A percentile compares a stretch with the other conserved stretches of the same genome.
Evolutionary conservation across 768 basidiomycete genomes (phyloP).

Genomic region (Rhodosporidiobolus odoratus): DNA sequence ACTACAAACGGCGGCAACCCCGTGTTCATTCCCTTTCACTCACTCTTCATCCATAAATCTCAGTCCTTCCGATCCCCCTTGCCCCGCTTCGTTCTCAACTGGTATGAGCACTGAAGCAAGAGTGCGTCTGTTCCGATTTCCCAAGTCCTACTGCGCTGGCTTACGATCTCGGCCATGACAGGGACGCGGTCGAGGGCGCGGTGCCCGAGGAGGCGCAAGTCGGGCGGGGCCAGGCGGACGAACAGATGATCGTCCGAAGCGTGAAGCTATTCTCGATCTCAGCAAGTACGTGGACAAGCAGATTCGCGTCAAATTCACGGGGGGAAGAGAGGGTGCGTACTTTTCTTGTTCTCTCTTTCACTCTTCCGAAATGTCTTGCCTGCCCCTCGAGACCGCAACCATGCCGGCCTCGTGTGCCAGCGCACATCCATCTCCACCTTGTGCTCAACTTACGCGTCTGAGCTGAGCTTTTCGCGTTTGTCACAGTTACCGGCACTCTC

Average conservation of each 20-base stretch:
- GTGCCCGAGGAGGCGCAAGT: slow-evolving; percentile 53
- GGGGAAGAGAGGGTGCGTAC: slow-evolving; percentile 64
- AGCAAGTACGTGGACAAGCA: slow-evolving; percentile 87
- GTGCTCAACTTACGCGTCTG: not conserved
- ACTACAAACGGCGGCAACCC: too few species aligned
- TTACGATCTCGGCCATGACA: too few species aligned
- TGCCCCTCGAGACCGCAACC: too few species aligned
- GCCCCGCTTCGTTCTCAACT: not conserved
- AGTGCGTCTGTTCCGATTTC: not conserved
- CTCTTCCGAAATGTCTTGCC: too few species aligned
- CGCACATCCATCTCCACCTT: not conserved
- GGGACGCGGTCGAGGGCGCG: slow-evolving; percentile 50
- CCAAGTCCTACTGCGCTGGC: not conserved
- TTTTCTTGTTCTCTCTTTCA: not conserved
- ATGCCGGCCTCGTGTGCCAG: not conserved
- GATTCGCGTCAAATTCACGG: slow-evolving; percentile 95
- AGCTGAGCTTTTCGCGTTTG: not conserved
- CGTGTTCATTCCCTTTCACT: too few species aligned
- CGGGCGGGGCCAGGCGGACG: slow-evolving; percentile 48
- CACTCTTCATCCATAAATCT: not conserved
- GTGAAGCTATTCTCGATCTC: slow-evolving; percentile 91
- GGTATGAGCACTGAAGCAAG: slow-evolving; percentile 16
- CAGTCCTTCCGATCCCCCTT: not conserved
- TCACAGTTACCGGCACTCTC: slow-evolving; percentile 74
- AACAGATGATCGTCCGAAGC: slow-evolving; percentile 63